These are phyloP conservation scores for Chrysoporthe deuterocubensis DNA, from an alignment of 2,329 filamentous ascomycete genomes.

Conservation along the genomic window DNA sequence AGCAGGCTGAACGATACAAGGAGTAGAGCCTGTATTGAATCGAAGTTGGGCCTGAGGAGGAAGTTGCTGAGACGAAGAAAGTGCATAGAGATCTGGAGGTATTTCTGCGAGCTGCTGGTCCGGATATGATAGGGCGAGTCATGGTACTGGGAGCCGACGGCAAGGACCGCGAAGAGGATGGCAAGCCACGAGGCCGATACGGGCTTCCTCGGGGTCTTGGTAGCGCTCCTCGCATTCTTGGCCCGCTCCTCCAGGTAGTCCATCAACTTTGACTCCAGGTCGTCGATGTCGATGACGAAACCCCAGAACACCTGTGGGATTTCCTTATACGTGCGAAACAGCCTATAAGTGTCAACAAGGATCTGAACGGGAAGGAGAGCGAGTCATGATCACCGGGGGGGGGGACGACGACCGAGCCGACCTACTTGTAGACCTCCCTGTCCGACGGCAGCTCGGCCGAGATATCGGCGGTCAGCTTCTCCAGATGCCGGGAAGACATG, in stretches of 20 bases:
- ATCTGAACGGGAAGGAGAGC: neutral
- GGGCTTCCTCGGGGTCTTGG: slow-evolving; percentile 49
- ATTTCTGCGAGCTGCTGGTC: slow-evolving; percentile 62
- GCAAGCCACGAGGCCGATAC: slow-evolving; percentile 69
- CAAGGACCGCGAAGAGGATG: slow-evolving; percentile 67
- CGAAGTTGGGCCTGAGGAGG: slow-evolving; percentile 64
- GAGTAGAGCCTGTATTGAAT: slow-evolving; percentile 67
- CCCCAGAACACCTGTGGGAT: slow-evolving; percentile 71
- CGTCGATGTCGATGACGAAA: slow-evolving; percentile 68
- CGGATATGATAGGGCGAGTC: slow-evolving; percentile 66
- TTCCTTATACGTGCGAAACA: slow-evolving; percentile 70
- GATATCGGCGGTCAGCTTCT: slow-evolving; percentile 64
- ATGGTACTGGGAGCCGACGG: slow-evolving; percentile 69
- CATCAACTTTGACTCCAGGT: slow-evolving; percentile 67
- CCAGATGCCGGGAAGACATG: slow-evolving; percentile 67
- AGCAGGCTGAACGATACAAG: slow-evolving; percentile 66
- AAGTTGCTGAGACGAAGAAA: slow-evolving; percentile 68
- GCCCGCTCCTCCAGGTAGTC: slow-evolving; percentile 68
- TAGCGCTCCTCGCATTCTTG: slow-evolving; percentile 50
- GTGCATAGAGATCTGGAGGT: slow-evolving; percentile 67
- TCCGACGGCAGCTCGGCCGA: slow-evolving; percentile 66
- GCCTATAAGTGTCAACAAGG: slow-evolving; percentile 41
- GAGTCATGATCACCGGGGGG: neutral
- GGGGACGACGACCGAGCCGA: slow-evolving; percentile 20
- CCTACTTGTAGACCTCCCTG: slow-evolving; percentile 68